These are phyloP conservation scores for Ciborinia camelliae DNA, from an alignment of 2,329 filamentous ascomycete species.

Conservation along the genomic window DNA sequence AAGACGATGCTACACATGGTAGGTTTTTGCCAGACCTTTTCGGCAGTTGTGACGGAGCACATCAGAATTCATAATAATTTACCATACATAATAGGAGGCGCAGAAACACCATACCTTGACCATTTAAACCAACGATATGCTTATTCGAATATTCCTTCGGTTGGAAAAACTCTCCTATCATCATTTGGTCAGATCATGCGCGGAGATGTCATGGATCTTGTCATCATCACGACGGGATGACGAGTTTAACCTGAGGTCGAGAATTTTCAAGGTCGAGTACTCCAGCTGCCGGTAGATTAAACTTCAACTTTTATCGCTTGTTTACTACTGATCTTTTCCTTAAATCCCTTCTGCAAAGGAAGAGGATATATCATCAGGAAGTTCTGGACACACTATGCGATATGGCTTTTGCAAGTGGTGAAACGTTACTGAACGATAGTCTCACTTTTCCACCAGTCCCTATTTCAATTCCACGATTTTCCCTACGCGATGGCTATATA, in stretches of 20 bases:
- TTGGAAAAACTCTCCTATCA: not conserved
- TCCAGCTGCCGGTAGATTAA: too few relatives aligned
- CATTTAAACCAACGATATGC: not conserved
- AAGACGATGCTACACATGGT: not conserved
- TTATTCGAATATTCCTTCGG: not conserved
- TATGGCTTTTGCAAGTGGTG: not conserved
- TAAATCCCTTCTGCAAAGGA: not conserved
- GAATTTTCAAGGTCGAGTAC: not conserved
- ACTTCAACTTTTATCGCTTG: not conserved
- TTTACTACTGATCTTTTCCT: not conserved
- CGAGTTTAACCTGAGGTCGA: not conserved
- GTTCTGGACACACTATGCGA: not conserved
- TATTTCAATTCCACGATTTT: not conserved
- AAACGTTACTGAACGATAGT: not conserved
- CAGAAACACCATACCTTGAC: not conserved
- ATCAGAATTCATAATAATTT: not conserved
- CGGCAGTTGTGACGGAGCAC: not conserved
- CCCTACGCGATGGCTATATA: not conserved
- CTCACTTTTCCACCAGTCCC: not conserved
- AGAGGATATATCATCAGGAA: not conserved
- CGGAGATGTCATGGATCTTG: not conserved
- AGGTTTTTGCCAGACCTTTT: not conserved
- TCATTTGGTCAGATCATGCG: not conserved
- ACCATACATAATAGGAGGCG: not conserved
- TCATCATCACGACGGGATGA: conserved; percentile 6